Evolutionary conservation across 768 basidiomycete genomes (phyloP), one percentile per base, ranked within the genome.

Genomic region (Rossbeevera mucosa): DNA sequence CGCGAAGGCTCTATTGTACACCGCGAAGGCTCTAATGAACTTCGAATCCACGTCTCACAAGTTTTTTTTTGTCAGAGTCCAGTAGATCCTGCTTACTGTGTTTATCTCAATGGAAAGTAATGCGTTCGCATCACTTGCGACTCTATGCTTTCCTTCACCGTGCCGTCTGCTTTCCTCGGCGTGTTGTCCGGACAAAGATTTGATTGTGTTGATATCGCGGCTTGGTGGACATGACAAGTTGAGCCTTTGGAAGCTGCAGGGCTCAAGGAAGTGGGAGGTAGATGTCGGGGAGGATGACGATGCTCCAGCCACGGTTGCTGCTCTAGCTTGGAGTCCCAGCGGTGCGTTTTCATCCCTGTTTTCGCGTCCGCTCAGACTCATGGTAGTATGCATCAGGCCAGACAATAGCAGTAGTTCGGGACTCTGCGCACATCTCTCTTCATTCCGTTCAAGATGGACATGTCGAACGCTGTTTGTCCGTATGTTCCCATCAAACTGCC

Each of bases 151-250:
- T 12, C 79, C 84, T 6, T 71, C 79, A 7, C 72, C 79, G 26
- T 80, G 79, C 50, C 80, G 84, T 36, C 59, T 91, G 26, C 68
- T 87, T 22, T 52, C 72, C 9, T 78, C 82, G 20, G 81, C 89
- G 44, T 91, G 89, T 60, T 90, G 90, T 65, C 88, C 89, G 8
- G 90, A 91, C 72, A 92, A 91, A 66, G 90, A 92, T 67, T 73
- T 91, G 38, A 70, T 91, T 4, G 72, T 84, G 24, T 71, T 90
- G 7, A 72, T 91, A 46, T 83, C 84, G 52, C 78, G 81, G 25
- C 72, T 85, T 22, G 86, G 82, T 28, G 81, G 82, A 28, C 77
- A 79, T 56, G 87, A 90, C 62, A 78, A 81, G 54, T 67, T 91
- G 62, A 81, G 83, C 57, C 73, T 93, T 31, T 93, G 88, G 88